phyloP scores from a whole-genome alignment of 2,329 filamentous ascomycete species.

The Fusarium longipes region DNA sequence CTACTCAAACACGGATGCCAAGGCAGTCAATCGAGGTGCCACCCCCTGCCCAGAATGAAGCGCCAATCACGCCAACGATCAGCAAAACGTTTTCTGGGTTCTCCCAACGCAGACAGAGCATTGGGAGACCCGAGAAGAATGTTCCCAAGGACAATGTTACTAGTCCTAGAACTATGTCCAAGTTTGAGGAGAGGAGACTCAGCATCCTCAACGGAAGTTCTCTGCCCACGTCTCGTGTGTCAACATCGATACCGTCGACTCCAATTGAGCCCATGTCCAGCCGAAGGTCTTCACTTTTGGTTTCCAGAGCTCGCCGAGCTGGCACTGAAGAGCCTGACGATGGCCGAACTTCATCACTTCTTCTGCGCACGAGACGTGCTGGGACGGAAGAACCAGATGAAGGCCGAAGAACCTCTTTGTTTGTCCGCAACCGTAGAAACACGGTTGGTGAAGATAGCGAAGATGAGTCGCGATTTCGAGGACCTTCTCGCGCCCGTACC shows the following conservation, averaged over 20 bases:
- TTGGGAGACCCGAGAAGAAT: constrained; percentile 53
- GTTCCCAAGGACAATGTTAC: constrained; percentile 51
- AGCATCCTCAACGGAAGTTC: constrained; percentile 59
- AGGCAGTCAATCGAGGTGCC: constrained; percentile 32
- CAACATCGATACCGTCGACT: constrained; percentile 54
- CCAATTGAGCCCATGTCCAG: constrained; percentile 52
- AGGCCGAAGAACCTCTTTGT: constrained; percentile 56
- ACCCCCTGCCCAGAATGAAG: constrained; percentile 33
- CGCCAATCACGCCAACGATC: constrained; percentile 58
- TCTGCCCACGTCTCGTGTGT: constrained; percentile 59
- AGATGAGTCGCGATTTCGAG: constrained; percentile 63
- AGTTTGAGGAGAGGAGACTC: constrained; percentile 65
- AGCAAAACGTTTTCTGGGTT: constrained; percentile 55
- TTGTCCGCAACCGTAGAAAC: constrained; percentile 59
- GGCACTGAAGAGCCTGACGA: constrained; percentile 62
- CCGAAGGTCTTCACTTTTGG: constrained; percentile 65
- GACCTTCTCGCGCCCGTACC: constrained; percentile 68
- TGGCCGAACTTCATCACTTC: constrained; percentile 55
- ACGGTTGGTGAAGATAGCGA: constrained; percentile 60
- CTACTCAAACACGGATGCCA: constrained; percentile 51
- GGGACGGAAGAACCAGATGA: constrained; percentile 63
- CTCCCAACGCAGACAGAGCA: constrained; percentile 56
- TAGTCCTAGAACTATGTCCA: constrained; percentile 62
- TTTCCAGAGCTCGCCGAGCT: constrained; percentile 56
- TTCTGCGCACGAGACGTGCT: constrained; percentile 59